Evolutionary conservation across 2,329 filamentous ascomycete species (phyloP).

Genomic region (Lachnellula hyalina): DNA sequence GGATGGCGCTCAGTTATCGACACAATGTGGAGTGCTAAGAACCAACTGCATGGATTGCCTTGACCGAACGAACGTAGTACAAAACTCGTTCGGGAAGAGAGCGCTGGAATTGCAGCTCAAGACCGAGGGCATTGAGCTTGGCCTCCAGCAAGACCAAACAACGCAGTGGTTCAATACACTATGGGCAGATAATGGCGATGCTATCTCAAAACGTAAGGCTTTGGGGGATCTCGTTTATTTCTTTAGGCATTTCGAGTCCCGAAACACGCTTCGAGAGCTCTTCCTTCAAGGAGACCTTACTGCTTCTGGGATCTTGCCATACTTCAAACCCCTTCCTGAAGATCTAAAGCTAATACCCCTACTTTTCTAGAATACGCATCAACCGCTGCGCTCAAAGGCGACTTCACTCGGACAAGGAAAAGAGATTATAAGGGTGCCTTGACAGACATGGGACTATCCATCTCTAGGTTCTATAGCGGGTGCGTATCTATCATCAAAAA

Average conservation of each 20-base stretch:
- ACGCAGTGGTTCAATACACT: conserved; percentile 93
- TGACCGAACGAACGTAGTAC: conserved; percentile 92
- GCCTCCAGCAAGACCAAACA: conserved; percentile 67
- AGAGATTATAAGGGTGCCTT: conserved; percentile 86
- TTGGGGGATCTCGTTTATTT: too few species aligned
- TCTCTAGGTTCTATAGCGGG: conserved; percentile 70
- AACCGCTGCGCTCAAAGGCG: conserved; percentile 91
- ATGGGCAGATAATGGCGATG: conserved; percentile 97
- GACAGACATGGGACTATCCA: conserved; percentile 82
- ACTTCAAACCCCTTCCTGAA: too few species aligned
- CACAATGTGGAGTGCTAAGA: conserved; percentile 72
- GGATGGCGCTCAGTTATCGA: conserved; percentile 38
- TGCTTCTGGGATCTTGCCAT: too few species aligned
- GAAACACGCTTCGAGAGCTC: too few species aligned
- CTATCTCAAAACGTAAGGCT: conserved; percentile 66
- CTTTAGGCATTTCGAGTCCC: too few species aligned
- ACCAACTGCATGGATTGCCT: conserved; percentile 99
- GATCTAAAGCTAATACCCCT: too few species aligned
- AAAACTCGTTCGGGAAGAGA: conserved; percentile 82
- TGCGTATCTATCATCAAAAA: conserved; percentile 33
- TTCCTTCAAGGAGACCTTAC: too few species aligned
- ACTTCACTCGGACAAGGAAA: conserved; percentile 89
- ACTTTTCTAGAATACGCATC: conserved; percentile 66
- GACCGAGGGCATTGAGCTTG: conserved; percentile 69
- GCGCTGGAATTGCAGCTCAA: conserved; percentile 77